phyloP scores from a whole-genome alignment of 2,329 filamentous ascomycete genomes.

The Thyridium curvatum region DNA sequence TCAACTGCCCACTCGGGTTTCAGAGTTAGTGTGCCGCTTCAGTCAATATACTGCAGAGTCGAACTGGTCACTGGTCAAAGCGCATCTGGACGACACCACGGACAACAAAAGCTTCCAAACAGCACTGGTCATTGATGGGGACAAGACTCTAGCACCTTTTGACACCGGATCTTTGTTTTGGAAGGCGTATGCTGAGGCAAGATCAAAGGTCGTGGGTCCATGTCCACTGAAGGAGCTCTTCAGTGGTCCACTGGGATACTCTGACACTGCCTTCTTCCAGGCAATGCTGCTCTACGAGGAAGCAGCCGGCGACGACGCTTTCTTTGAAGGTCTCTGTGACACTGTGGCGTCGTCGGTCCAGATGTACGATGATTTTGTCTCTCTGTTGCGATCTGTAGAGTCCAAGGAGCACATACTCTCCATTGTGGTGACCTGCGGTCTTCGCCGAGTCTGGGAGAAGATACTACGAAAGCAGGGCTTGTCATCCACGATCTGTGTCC shows the following conservation, averaged over 20 bases:
- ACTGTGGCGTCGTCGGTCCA: constrained; percentile 30
- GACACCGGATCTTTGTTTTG: constrained; percentile 49
- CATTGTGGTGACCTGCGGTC: constrained; percentile 49
- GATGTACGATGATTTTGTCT: constrained; percentile 40
- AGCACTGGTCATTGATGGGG: constrained; percentile 50
- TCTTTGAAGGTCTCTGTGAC: constrained; percentile 38
- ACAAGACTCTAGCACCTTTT: constrained; percentile 44
- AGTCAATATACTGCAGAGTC: too few relatives aligned
- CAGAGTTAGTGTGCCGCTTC: too few relatives aligned
- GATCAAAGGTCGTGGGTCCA: not conserved
- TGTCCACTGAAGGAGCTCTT: constrained; percentile 39
- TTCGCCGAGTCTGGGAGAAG: constrained; percentile 47
- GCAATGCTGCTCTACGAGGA: constrained; percentile 48
- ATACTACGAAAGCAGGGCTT: constrained; percentile 36
- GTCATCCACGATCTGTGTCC: too few relatives aligned
- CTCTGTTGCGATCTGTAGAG: constrained; percentile 28
- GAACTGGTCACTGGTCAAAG: too few relatives aligned
- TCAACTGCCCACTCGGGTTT: too few relatives aligned
- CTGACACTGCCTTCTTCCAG: constrained; percentile 48
- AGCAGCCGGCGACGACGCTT: constrained; percentile 14
- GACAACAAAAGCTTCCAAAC: too few relatives aligned
- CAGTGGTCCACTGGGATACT: constrained; percentile 36
- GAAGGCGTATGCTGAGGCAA: constrained; percentile 20
- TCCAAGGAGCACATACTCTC: constrained; percentile 30
- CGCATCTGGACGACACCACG: too few relatives aligned